A percentile compares a stretch with the other conserved stretches of the same genome.
phyloP scores from a whole-genome alignment of 257 asterid genomes.

The Solanum pimpinellifolium region DNA sequence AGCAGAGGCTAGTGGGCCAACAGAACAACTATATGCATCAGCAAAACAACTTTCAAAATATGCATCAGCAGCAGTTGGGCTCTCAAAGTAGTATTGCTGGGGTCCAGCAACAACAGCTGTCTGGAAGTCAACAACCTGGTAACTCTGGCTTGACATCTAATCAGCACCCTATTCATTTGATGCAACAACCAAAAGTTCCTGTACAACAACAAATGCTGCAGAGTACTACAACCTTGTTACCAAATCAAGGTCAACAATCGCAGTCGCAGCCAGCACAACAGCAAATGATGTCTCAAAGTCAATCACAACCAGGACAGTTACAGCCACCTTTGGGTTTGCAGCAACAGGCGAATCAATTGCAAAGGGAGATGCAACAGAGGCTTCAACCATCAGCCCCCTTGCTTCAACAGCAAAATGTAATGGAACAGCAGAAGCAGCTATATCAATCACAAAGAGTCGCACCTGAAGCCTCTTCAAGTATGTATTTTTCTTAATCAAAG shows the following conservation, averaged over 20 bases:
- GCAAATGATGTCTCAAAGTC: constrained; percentile 78
- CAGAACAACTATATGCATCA: constrained; percentile 69
- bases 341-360: constrained; percentile 51
- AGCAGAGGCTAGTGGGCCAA: constrained; percentile 72
- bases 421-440: constrained; percentile 77
- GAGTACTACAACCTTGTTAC: constrained; percentile 40
- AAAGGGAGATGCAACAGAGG: constrained; percentile 80
- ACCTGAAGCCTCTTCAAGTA: constrained; percentile 72
- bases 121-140: constrained; percentile 59
- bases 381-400: constrained; percentile 60
- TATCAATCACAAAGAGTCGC: constrained; percentile 63
- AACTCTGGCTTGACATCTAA: constrained; percentile 46
- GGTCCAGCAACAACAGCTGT: constrained; percentile 74
- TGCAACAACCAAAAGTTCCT: constrained; percentile 61
- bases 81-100: constrained; percentile 61
- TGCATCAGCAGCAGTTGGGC: constrained; percentile 73
- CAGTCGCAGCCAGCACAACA: constrained; percentile 73
- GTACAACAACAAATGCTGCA: constrained; percentile 81
- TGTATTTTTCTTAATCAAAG: constrained; percentile 15
- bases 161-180: constrained; percentile 65
- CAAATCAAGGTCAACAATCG: constrained; percentile 63
- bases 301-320: constrained; percentile 71
- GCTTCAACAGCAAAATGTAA: constrained; percentile 62
- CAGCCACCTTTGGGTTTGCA: constrained; percentile 76
- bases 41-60: constrained; percentile 56